A percentile compares a stretch with the other conserved stretches of the same genome.
These are phyloP conservation scores for Tolypocladium inflatum DNA, from an alignment of 2,329 filamentous ascomycete genomes.

Conservation along the genomic window DNA sequence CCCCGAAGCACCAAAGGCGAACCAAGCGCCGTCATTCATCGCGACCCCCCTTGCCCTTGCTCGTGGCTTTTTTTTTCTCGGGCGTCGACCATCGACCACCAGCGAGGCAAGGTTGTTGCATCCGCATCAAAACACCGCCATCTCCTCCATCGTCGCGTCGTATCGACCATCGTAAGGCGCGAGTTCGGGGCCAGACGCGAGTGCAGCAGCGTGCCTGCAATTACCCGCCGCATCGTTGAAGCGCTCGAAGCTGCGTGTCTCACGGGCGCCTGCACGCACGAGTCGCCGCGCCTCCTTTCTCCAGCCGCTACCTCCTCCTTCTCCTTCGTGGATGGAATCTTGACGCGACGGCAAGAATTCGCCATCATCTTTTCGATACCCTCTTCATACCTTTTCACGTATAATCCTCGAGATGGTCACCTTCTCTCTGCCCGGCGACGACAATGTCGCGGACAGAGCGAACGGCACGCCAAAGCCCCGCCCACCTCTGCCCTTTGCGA, in stretches of 20 bases:
- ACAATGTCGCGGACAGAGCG: constrained; percentile 17
- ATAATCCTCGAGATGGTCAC: constrained; percentile 21
- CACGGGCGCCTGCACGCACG: neutral
- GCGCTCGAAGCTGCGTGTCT: neutral
- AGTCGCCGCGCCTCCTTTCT: neutral
- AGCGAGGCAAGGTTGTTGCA: neutral
- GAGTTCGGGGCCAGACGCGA: constrained; percentile 2
- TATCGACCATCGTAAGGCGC: constrained; percentile 1
- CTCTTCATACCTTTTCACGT: neutral
- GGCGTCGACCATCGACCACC: neutral
- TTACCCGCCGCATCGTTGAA: neutral
- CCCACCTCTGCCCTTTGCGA: constrained; percentile 32
- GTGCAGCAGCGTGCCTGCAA: constrained; percentile 2
- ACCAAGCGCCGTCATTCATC: neutral
- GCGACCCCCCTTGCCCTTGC: neutral
- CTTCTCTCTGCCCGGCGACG: constrained; percentile 27
- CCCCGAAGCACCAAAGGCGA: neutral
- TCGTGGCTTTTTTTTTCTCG: constrained; percentile 1
- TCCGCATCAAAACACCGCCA: neutral
- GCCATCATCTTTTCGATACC: neutral
- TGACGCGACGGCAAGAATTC: neutral
- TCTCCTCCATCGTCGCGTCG: neutral
- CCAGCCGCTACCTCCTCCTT: neutral
- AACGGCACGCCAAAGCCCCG: constrained; percentile 28
- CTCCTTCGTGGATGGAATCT: neutral